A percentile compares a stretch with the other conserved stretches of the same genome.
These are phyloP conservation scores for Sedum album DNA, from an alignment of 164 flowering plant genomes.

Conservation along the genomic window DNA sequence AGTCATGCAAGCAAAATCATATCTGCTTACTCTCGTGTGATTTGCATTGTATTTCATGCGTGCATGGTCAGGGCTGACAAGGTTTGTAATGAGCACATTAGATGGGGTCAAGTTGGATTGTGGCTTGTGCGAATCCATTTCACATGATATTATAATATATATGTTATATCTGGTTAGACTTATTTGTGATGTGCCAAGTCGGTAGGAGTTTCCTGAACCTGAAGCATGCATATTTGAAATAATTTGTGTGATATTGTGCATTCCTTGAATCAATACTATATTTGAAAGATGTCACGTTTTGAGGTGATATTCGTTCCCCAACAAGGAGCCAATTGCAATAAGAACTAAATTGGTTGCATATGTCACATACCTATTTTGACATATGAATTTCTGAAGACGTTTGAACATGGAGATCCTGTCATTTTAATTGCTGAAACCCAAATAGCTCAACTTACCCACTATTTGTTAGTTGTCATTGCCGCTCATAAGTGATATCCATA, in stretches of 20 bases:
- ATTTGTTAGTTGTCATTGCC: background rate
- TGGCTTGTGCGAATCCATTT: background rate
- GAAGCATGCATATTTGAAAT: background rate
- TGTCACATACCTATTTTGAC: too few relatives aligned
- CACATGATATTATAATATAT: background rate
- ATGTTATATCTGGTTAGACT: background rate
- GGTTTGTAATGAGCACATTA: background rate
- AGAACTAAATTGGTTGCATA: too few relatives aligned
- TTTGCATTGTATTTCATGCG: background rate
- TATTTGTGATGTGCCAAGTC: background rate
- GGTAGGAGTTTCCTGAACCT: background rate
- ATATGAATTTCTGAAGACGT: background rate
- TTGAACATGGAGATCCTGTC: background rate
- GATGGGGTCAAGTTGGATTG: background rate
- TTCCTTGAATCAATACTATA: background rate
- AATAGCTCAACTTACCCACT: background rate
- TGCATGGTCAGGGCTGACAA: background rate
- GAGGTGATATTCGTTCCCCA: too few relatives aligned
- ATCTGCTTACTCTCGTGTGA: background rate
- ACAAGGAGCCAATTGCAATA: too few relatives aligned
- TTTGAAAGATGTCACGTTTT: too few relatives aligned
- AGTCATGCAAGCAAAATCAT: conserved; percentile 20
- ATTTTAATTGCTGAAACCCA: background rate
- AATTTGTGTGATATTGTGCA: background rate
- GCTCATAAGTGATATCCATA: background rate